phyloP scores from a whole-genome alignment of 306 rosid genomes.

The Glycine tomentella region DNA sequence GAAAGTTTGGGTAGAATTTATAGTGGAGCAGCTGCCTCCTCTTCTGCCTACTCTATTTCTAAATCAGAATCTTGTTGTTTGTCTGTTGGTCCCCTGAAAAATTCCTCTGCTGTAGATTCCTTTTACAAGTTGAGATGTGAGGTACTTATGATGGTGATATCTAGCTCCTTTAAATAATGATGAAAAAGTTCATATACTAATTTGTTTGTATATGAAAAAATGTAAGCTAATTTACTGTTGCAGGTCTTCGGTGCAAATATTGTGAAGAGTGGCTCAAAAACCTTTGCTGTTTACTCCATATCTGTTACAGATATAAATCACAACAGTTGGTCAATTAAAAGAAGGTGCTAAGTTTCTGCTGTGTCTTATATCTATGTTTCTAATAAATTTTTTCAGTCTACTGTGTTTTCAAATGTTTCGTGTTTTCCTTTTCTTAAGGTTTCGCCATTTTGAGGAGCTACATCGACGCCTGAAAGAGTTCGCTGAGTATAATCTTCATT shows the following conservation, averaged over 20 bases:
- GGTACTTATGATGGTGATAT: slow-evolving; percentile 60
- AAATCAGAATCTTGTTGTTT: slow-evolving; percentile 51
- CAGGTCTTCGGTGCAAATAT: slow-evolving; percentile 98
- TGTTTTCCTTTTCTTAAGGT: slow-evolving; percentile 55
- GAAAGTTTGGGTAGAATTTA: slow-evolving; percentile 77
- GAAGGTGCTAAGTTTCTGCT: slow-evolving; percentile 71
- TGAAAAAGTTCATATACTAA: slow-evolving; percentile 32
- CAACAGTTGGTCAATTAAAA: slow-evolving; percentile 95
- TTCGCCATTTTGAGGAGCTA: slow-evolving; percentile 99
- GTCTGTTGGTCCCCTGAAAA: slow-evolving; percentile 63
- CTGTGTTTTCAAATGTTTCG: slow-evolving; percentile 25
- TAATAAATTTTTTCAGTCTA: slow-evolving; percentile 28
- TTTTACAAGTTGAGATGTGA: slow-evolving; percentile 95
- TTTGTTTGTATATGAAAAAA: slow-evolving; percentile 42
- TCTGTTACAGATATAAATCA: slow-evolving; percentile 86
- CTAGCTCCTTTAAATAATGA: slow-evolving; percentile 33
- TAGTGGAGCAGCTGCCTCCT: slow-evolving; percentile 90
- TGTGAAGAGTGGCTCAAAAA: slow-evolving; percentile 93
- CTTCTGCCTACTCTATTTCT: slow-evolving; percentile 68
- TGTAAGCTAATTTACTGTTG: slow-evolving; percentile 53
- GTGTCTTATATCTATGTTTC: slow-evolving; percentile 32
- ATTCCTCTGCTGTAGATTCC: slow-evolving; percentile 68
- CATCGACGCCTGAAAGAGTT: slow-evolving; percentile 94
- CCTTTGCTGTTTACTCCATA: slow-evolving; percentile 95
- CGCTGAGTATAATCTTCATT: slow-evolving; percentile 87